Evolutionary conservation across 495 filamentous ascomycete species (phyloP).

Genomic region (Daldinia childiae): DNA sequence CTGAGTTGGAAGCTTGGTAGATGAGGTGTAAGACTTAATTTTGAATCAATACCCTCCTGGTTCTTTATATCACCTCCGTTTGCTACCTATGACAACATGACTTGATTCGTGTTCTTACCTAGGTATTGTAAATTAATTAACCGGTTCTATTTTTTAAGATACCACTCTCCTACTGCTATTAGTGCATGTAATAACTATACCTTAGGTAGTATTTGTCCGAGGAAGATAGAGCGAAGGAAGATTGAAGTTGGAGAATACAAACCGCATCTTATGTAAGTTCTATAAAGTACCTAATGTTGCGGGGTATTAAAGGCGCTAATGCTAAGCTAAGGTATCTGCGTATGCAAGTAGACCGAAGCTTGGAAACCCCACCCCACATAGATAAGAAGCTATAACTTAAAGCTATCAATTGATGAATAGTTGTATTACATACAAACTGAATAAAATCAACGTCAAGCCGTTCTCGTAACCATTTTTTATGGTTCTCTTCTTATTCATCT

Average conservation of each 20-base stretch:
- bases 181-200: too few relatives aligned
- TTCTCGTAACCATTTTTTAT: background rate
- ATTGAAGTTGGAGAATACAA: background rate
- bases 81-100: background rate
- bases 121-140: too few relatives aligned
- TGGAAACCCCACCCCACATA: conserved; percentile 24
- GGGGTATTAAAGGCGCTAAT: background rate
- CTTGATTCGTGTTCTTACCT: too few relatives aligned
- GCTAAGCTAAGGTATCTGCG: conserved; percentile 1
- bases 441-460: background rate
- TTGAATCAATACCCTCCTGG: background rate
- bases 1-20: background rate
- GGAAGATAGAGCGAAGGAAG: too few relatives aligned
- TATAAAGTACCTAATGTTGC: too few relatives aligned
- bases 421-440: conserved; percentile 19
- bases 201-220: too few relatives aligned
- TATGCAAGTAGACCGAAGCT: conserved; percentile 8
- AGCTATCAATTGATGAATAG: conserved; percentile 9
- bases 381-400: conserved; percentile 17
- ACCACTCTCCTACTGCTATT: too few relatives aligned
- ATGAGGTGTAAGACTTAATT: background rate
- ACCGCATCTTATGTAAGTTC: too few relatives aligned
- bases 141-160: too few relatives aligned
- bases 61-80: background rate
- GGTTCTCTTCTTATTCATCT: background rate